Evolutionary conservation across 371 early-diverging fungal genomes (phyloP), one percentile per base, ranked within the genome.

Genomic region (Apophysomyces ossiformis): DNA sequence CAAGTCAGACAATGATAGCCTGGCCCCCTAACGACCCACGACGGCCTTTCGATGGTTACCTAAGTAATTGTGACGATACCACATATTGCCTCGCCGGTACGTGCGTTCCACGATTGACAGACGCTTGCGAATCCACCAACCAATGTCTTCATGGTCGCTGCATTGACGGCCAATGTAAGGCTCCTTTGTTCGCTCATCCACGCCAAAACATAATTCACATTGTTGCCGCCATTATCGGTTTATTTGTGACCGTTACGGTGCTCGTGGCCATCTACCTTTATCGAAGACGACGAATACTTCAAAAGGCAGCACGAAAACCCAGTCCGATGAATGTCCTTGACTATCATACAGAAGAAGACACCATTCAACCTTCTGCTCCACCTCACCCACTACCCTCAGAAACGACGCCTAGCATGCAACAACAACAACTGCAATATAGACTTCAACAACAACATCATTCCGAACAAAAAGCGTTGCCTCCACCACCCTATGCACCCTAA

Each of bases 401-500:
- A n/a, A 41, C 59, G 35, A 72, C 68, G 2, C 72, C 72, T 15
- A 56, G 63, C n/a, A 68, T 68, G 68, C 72, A 72, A 57, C 72
- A 72, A 45, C 58, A 60, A 38, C 64, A 67, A 37, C 62, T 72
- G n/a, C 72, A 68, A n/a, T 68, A 65, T 61, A 68, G 64, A 18
- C 64, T 72, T 18, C 68, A 72, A 50, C 72, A 59, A 15, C 65
- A 67, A 45, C 72, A 72, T 57, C 62, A 47, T 36, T 35, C 67
- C 7, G 62, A 39, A 43, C 54, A 44, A 15, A 67, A 46, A 50
- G 41, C 41, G 36, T 39, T 41, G 12, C 68, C 72, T 41, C 72
- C 72, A 47, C 72, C 72, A 47, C 72, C 72, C 36, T 72, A 72
- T 65, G 46, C 67, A 18, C 71, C 71, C 6, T 71, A 58, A 60